Evolutionary conservation across 1,284 basidiomycete genomes (phyloP), one percentile per base, ranked within the genome.

Genomic region (Sanguinoderma infundibulare): DNA sequence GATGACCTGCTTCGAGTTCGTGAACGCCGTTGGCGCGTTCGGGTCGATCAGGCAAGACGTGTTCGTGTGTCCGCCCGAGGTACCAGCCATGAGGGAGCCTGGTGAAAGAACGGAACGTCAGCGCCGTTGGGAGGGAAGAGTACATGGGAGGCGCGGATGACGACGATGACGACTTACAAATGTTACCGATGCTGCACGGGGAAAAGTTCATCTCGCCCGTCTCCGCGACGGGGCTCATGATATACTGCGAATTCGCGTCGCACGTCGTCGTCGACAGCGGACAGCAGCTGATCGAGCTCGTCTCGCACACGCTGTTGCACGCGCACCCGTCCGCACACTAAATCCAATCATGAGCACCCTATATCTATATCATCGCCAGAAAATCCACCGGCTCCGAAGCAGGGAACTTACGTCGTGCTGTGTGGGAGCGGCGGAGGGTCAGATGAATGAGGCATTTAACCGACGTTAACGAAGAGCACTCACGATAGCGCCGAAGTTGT

Each of bases 401-500:
- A 32, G n/a, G 17, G 55, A 24, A 67, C 85, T 71, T 69, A 87
- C 85, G 69, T 89, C 87, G 68, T 89, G 87, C 86, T 87, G 67
- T 87, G 67, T 26, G 66, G 24, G 28, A n/a, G 12, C 42, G n/a
- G 38, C 35, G n/a, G n/a, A 38, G 26, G 20, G 47, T 58, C 47
- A 53, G 38, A 32, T 35, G 28, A 36, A 26, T 32, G 32, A 10
- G 30, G 34, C 39, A 44, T 55, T 30, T 15, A 26, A 34, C n/a
- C 50, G 57, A 44, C 22, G 24, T 12, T 14, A 35, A 20, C 24
- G 34, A 14, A 9, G 52, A 14, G 32, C 4, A 83, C 90, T 78
- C 68, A 91, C 89, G 69, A 96, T 94, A n/a, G 94, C 93, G 57
- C 94, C 94, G 77, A 96, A 95, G 72, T 95, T 95, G 74, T 94